Percentiles rank a stretch among this genome's conserved stretches.
These are phyloP conservation scores for Rubroshorea leprosula DNA, from an alignment of 345 rosid species.

Conservation along the genomic window DNA sequence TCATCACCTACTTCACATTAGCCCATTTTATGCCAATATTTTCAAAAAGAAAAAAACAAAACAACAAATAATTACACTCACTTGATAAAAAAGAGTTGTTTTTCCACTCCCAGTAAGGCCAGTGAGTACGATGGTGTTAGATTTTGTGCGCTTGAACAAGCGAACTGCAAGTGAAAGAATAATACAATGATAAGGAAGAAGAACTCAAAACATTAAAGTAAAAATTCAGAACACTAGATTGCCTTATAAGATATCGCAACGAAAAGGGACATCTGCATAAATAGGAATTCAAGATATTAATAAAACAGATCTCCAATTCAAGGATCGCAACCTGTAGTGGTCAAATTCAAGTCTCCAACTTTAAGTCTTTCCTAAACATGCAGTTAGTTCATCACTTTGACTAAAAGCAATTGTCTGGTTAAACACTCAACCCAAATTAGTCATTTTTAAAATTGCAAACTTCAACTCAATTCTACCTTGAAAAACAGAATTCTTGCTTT, in stretches of 20 bases:
- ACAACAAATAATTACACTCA: constrained; percentile 21
- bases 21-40: background rate
- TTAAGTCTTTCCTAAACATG: background rate
- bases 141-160: constrained; percentile 46
- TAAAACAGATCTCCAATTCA: background rate
- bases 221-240: too few relatives aligned
- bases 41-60: constrained; percentile 14
- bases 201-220: background rate
- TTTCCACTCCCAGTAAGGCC: constrained; percentile 85
- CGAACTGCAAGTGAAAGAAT: constrained; percentile 36
- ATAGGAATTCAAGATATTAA: too few relatives aligned
- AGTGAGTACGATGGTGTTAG: constrained; percentile 65
- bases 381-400: background rate
- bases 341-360: background rate
- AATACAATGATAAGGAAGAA: background rate
- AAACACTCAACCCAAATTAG: background rate
- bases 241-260: too few relatives aligned
- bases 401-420: background rate
- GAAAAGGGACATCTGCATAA: too few relatives aligned
- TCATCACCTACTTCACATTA: too few relatives aligned
- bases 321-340: background rate
- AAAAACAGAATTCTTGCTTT: too few relatives aligned
- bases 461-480: background rate
- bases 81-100: constrained; percentile 77
- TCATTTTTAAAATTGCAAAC: background rate